Conservation (phyloP, 163 green algal genomes). For the Volvox carteri region DNA sequence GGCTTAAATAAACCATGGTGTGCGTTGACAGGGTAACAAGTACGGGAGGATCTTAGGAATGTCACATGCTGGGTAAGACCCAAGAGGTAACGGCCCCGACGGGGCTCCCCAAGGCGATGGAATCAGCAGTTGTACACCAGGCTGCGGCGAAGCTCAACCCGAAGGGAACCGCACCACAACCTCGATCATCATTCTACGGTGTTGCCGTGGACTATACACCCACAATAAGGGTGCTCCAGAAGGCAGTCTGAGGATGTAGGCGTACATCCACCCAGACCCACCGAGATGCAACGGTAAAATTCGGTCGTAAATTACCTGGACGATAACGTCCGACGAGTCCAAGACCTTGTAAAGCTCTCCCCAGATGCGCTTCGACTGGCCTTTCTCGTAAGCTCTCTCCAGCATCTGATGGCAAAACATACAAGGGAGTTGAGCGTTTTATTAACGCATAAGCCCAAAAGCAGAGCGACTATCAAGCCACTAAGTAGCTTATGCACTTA, state of each 20-base stretch:
- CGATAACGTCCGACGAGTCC: constrained; percentile 95
- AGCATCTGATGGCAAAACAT: no score
- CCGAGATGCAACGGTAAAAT: constrained; percentile 18
- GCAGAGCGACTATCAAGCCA: no score
- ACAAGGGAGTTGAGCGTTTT: no score
- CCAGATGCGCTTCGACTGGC: constrained; percentile 99
- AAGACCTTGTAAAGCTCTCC: constrained; percentile 99
- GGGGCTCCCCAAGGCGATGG: constrained; percentile 83
- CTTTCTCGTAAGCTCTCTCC: constrained; percentile 93
- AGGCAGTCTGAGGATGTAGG: constrained; percentile 56
- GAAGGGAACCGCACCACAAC: constrained; percentile 45
- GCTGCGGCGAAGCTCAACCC: constrained; percentile 47
- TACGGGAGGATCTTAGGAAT: no score
- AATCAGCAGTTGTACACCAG: constrained; percentile 77
- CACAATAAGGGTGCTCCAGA: constrained; percentile 62
- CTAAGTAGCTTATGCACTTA: neutral
- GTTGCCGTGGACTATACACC: constrained; percentile 73
- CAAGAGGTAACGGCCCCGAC: constrained; percentile 82
- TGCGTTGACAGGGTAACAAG: no score
- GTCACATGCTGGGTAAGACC: constrained; percentile 83
- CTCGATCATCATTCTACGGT: constrained; percentile 65
- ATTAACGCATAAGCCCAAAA: no score
- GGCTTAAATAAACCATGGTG: no score
- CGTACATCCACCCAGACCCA: constrained; percentile 61
- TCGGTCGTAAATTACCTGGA: constrained; percentile 82